A percentile compares a stretch with the other conserved stretches of the same genome.
phyloP scores from a whole-genome alignment of 2,329 filamentous ascomycete genomes.

The Akanthomyces lecanii region DNA sequence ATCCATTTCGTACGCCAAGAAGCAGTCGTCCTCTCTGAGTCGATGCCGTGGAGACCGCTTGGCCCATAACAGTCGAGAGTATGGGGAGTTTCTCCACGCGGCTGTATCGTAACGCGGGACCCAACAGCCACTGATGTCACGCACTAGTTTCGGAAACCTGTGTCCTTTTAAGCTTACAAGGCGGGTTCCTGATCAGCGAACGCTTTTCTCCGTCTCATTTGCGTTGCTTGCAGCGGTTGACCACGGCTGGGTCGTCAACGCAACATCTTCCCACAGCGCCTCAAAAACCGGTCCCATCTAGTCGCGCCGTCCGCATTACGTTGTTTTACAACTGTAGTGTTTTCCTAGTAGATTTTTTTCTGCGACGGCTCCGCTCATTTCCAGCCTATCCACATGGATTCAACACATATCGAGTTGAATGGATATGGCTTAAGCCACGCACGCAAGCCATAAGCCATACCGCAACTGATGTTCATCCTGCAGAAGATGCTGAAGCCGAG shows the following conservation, averaged over 20 bases:
- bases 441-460: background rate
- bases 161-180: constrained; percentile 4
- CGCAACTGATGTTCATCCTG: constrained; percentile 20
- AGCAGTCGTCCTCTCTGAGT: background rate
- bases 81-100: background rate
- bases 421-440: background rate
- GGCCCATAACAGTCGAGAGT: background rate
- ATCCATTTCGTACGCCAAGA: background rate
- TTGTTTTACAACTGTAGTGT: no score
- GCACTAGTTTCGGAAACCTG: background rate
- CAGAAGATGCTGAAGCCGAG: no score
- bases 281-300: no score
- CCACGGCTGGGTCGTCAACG: no score
- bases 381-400: background rate
- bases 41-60: background rate
- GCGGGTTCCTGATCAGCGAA: constrained; percentile 12
- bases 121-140: constrained; percentile 15
- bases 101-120: background rate
- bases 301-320: no score
- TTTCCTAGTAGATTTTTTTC: no score
- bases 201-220: background rate
- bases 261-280: background rate
- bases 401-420: background rate
- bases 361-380: background rate
- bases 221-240: no score